These are phyloP conservation scores for Carallia brachiata DNA, from an alignment of 345 rosid genomes.

Conservation along the genomic window DNA sequence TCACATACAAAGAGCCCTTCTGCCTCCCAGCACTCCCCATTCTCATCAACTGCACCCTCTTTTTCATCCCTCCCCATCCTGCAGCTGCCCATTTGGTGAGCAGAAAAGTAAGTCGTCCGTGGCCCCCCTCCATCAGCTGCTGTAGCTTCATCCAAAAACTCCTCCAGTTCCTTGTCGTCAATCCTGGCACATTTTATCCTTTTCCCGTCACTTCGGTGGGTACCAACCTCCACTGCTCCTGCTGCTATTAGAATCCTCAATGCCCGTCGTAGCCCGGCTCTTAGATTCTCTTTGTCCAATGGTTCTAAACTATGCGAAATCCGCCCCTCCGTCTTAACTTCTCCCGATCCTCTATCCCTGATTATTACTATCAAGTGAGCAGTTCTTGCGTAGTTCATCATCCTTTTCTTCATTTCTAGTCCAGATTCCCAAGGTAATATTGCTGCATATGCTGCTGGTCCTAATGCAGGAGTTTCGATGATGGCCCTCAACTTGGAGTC, in stretches of 20 bases:
- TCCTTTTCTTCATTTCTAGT: slow-evolving; percentile 45
- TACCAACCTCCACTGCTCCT: slow-evolving; percentile 70
- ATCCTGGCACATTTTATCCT: slow-evolving; percentile 47
- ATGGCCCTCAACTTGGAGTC: slow-evolving; percentile 40
- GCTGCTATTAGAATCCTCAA: slow-evolving; percentile 61
- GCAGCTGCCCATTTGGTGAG: slow-evolving; percentile 78
- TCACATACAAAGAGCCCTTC: slow-evolving; percentile 59
- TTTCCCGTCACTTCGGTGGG: slow-evolving; percentile 59
- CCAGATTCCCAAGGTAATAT: slow-evolving; percentile 64
- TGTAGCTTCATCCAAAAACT: slow-evolving; percentile 43
- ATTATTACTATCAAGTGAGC: slow-evolving; percentile 45
- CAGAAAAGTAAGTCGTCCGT: slow-evolving; percentile 44
- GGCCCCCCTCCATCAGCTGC: slow-evolving; percentile 31
- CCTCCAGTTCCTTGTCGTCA: slow-evolving; percentile 35
- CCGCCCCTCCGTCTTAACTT: slow-evolving; percentile 45
- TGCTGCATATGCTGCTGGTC: slow-evolving; percentile 44
- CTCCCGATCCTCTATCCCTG: slow-evolving; percentile 48
- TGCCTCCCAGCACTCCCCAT: slow-evolving; percentile 73
- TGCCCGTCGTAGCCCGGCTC: slow-evolving; percentile 44
- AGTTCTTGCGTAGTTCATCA: slow-evolving; percentile 55
- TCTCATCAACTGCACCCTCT: slow-evolving; percentile 59
- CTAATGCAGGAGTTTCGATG: slow-evolving; percentile 54
- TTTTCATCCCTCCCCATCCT: slow-evolving; percentile 48
- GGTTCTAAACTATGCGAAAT: slow-evolving; percentile 32
- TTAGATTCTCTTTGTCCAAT: slow-evolving; percentile 42